Conservation (phyloP, 306 rosid species). For the Spatholobus suberectus region DNA sequence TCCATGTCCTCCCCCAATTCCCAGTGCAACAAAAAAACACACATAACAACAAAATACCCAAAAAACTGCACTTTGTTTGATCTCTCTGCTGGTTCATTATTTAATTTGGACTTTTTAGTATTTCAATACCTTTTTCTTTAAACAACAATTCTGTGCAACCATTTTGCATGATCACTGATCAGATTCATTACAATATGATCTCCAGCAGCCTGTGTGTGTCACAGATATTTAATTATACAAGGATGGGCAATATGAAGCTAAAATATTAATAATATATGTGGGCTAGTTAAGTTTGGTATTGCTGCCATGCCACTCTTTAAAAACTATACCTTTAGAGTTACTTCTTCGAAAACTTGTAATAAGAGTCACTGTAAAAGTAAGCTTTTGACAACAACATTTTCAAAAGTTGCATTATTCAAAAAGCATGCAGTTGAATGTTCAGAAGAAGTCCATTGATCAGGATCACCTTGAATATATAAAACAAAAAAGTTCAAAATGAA, state of each 20-base stretch:
- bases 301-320: conserved; percentile 53
- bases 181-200: conserved; percentile 49
- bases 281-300: conserved; percentile 37
- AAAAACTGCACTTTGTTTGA: conserved; percentile 61
- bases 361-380: conserved; percentile 54
- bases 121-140: conserved; percentile 42
- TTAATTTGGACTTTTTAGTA: conserved; percentile 41
- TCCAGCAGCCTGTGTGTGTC: conserved; percentile 21
- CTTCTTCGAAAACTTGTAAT: conserved; percentile 55
- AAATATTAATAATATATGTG: conserved; percentile 8
- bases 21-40: conserved; percentile 36
- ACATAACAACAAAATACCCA: conserved; percentile 59
- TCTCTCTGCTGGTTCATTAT: conserved; percentile 42
- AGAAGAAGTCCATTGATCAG: conserved; percentile 40
- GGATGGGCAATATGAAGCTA: conserved; percentile 42
- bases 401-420: conserved; percentile 59
- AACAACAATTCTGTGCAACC: conserved; percentile 43
- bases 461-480: conserved; percentile 35
- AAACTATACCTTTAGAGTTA: conserved; percentile 48
- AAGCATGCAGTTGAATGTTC: conserved; percentile 60
- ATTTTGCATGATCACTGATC: conserved; percentile 50
- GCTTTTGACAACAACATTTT: conserved; percentile 51
- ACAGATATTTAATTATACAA: background rate
- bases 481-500: conserved; percentile 23
- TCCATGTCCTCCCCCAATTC: conserved; percentile 43